Evolutionary conservation across 116 monocot species (phyloP).

Genomic region (Cymodocea nodosa): DNA sequence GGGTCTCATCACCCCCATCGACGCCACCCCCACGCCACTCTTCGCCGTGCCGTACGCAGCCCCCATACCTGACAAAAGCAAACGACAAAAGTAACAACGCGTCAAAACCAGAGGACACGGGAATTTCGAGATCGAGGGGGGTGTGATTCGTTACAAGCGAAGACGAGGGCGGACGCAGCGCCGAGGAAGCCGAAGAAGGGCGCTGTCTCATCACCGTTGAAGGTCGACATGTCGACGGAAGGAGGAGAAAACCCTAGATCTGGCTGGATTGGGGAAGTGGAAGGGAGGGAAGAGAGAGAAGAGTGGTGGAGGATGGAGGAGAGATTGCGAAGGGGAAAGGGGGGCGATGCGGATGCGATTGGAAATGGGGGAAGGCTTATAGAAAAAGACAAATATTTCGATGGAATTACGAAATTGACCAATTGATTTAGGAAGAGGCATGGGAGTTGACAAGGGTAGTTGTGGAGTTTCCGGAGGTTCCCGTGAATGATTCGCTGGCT

Average conservation of each 20-base stretch:
- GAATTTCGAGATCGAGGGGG: not conserved
- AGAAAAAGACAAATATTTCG: no score
- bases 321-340: no score
- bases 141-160: slow-evolving; percentile 11
- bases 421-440: no score
- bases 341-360: no score
- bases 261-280: not conserved
- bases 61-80: slow-evolving; percentile 42
- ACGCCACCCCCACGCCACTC: slow-evolving; percentile 73
- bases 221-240: slow-evolving; percentile 5
- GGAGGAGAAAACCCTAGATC: no score
- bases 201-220: slow-evolving; percentile 26
- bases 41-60: slow-evolving; percentile 78
- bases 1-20: slow-evolving; percentile 78
- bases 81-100: not conserved
- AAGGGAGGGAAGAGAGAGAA: not conserved
- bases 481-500: no score
- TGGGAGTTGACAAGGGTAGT: no score
- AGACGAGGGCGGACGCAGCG: slow-evolving; percentile 21
- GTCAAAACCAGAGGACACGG: not conserved
- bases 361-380: no score
- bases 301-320: no score
- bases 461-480: no score
- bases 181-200: slow-evolving; percentile 25
- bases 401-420: no score